Evolutionary conservation across 2,329 filamentous ascomycete genomes (phyloP).

Genomic region (Ceratocystis eucalypticola): DNA sequence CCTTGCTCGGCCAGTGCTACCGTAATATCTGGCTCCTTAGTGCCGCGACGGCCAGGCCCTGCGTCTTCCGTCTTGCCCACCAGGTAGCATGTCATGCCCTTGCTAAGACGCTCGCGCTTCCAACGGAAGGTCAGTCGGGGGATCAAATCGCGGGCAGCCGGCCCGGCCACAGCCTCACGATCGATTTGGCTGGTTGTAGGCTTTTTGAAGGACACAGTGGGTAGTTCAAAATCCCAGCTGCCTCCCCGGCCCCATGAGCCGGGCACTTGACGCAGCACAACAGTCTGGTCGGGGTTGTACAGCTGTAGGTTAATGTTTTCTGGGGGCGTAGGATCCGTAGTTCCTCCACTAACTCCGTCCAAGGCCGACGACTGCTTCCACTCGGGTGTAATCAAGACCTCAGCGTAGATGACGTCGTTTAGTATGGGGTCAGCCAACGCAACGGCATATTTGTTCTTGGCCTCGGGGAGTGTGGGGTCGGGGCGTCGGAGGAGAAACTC

Average conservation of each 20-base stretch:
- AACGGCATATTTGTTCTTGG: conserved; percentile 73
- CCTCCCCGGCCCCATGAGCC: conserved; percentile 69
- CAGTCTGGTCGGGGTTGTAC: conserved; percentile 82
- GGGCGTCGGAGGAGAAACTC: conserved; percentile 69
- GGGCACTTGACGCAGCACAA: conserved; percentile 55
- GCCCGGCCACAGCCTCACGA: conserved; percentile 34
- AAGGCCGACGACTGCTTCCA: conserved; percentile 48
- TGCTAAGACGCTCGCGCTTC: conserved; percentile 68
- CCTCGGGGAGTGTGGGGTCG: conserved; percentile 53
- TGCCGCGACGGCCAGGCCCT: conserved; percentile 52
- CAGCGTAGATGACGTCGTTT: conserved; percentile 70
- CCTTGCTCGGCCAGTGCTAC: conserved; percentile 71
- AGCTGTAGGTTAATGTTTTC: conserved; percentile 72
- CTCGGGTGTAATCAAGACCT: conserved; percentile 70
- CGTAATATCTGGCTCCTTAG: conserved; percentile 87
- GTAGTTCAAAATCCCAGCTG: conserved; percentile 86
- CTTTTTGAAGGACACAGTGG: conserved; percentile 66
- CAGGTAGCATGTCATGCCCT: conserved; percentile 79
- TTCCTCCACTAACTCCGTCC: conserved; percentile 10
- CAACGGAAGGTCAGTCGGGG: conserved; percentile 76
- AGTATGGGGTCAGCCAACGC: conserved; percentile 74
- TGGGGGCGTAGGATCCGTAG: conserved; percentile 32
- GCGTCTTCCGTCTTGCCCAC: conserved; percentile 57
- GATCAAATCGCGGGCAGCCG: conserved; percentile 34
- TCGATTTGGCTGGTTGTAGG: conserved; percentile 72